These are phyloP conservation scores for Ogataea wickerhamii DNA, from an alignment of 805 yeast species.

Conservation along the genomic window DNA sequence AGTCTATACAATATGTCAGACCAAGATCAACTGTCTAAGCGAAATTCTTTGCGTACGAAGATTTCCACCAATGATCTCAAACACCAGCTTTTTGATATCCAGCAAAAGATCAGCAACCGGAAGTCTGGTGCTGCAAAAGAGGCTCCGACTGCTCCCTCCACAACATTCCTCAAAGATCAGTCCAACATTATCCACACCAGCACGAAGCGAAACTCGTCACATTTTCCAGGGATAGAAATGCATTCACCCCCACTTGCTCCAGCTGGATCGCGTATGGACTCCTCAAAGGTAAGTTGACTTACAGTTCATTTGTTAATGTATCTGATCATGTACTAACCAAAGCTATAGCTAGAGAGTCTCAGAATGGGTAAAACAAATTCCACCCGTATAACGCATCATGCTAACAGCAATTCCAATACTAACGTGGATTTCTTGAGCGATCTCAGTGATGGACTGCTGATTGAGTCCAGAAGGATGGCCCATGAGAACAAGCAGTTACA, in stretches of 20 bases:
- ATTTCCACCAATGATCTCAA: conserved; percentile 34
- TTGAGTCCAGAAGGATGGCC: conserved; percentile 67
- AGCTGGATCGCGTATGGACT: no score
- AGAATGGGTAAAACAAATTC: conserved; percentile 10
- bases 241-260: background rate
- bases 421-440: conserved; percentile 73
- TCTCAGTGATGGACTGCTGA: conserved; percentile 64
- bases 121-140: conserved; percentile 7
- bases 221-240: background rate
- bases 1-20: background rate
- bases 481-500: conserved; percentile 55
- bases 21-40: conserved; percentile 5
- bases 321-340: no score
- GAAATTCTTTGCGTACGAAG: conserved; percentile 11
- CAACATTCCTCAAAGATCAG: conserved; percentile 5
- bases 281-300: no score
- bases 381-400: conserved; percentile 8
- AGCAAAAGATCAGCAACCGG: conserved; percentile 27
- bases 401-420: conserved; percentile 36
- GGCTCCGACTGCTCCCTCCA: background rate
- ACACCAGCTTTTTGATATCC: conserved; percentile 41
- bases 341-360: conserved; percentile 16
- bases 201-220: background rate
- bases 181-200: conserved; percentile 2
- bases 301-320: no score